A percentile compares a stretch with the other conserved stretches of the same genome.
Evolutionary conservation across 306 rosid species (phyloP).

Genomic region (Cyclanthera cordifolia): DNA sequence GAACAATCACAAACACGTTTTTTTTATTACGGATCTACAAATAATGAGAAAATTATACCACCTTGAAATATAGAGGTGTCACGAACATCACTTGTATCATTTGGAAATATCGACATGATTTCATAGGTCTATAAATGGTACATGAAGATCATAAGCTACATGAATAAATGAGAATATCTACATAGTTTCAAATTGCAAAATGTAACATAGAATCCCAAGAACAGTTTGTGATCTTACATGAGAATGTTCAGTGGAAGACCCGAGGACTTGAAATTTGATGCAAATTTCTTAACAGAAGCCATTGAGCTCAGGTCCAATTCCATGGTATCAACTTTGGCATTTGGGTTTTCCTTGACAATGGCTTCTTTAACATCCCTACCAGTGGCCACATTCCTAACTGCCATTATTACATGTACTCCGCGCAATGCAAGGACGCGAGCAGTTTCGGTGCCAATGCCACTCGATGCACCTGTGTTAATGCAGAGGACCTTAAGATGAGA

Average conservation of each 20-base stretch:
- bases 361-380: slow-evolving; percentile 33
- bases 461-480: slow-evolving; percentile 51
- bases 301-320: slow-evolving; percentile 63
- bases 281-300: slow-evolving; percentile 52
- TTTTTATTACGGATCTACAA: neutral
- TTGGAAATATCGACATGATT: neutral
- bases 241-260: slow-evolving; percentile 67
- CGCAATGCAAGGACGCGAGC: slow-evolving; percentile 65
- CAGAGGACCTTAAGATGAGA: neutral
- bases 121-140: neutral
- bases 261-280: slow-evolving; percentile 37
- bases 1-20: neutral
- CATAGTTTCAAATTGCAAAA: neutral
- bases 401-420: slow-evolving; percentile 69
- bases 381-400: slow-evolving; percentile 45
- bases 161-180: neutral
- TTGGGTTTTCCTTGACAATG: slow-evolving; percentile 43
- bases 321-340: slow-evolving; percentile 49
- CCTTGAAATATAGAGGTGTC: neutral
- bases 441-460: slow-evolving; percentile 69
- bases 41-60: neutral
- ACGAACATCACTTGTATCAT: neutral
- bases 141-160: neutral
- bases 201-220: neutral
- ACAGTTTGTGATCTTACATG: slow-evolving; percentile 36